These are phyloP conservation scores for Castanopsis chinensis DNA, from an alignment of 306 rosid species.

Conservation along the genomic window DNA sequence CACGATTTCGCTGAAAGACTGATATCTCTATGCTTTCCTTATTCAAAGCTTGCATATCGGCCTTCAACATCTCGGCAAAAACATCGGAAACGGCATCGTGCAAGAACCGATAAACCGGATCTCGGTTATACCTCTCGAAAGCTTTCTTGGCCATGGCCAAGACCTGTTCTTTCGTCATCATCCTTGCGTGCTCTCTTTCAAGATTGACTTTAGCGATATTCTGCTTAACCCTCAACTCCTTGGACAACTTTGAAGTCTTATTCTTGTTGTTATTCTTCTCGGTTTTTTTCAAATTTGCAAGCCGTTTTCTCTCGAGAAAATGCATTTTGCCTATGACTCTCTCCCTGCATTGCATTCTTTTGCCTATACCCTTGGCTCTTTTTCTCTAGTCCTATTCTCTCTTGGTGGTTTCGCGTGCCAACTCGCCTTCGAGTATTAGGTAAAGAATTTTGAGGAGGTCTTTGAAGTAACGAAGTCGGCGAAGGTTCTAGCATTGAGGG, in stretches of 20 bases:
- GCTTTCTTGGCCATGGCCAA: slow-evolving; percentile 60
- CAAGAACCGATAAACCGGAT: slow-evolving; percentile 38
- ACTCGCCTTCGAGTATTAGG: slow-evolving; percentile 48
- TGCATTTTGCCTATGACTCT: too few species aligned
- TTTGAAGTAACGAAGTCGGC: slow-evolving; percentile 63
- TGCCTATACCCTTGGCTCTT: background rate
- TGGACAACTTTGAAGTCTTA: too few species aligned
- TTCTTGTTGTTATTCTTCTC: too few species aligned
- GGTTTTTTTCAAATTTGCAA: too few species aligned
- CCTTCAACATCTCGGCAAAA: slow-evolving; percentile 48
- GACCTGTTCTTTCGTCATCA: slow-evolving; percentile 1
- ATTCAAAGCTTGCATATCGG: slow-evolving; percentile 42
- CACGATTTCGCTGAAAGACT: slow-evolving; percentile 79
- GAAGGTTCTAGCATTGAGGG: slow-evolving; percentile 50
- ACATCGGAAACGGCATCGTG: slow-evolving; percentile 46
- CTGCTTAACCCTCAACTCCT: too few species aligned
- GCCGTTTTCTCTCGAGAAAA: background rate
- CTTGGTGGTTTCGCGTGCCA: slow-evolving; percentile 26
- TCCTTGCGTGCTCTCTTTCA: too few species aligned
- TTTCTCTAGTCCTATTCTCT: slow-evolving; percentile 23
- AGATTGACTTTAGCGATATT: too few species aligned
- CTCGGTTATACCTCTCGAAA: slow-evolving; percentile 29
- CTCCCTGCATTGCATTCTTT: too few species aligned
- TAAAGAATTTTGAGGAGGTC: slow-evolving; percentile 72
- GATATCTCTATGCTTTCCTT: slow-evolving; percentile 27